Conservation (phyloP, 2,329 filamentous ascomycete species). For the Colletotrichum cuscutae region DNA sequence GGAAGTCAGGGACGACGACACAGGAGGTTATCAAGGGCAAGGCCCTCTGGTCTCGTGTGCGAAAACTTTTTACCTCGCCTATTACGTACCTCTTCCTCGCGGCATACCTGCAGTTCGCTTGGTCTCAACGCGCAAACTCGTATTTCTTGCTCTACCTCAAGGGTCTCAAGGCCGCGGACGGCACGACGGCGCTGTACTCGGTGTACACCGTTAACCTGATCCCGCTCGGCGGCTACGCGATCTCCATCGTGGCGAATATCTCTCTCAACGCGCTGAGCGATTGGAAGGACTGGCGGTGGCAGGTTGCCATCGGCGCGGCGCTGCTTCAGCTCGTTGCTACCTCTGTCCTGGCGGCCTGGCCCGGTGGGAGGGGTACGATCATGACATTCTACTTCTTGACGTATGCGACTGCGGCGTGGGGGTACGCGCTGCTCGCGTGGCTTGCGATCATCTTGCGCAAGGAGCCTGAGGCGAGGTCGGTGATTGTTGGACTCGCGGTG, state of each 20-base stretch:
- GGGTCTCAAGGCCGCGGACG: slow-evolving; percentile 33
- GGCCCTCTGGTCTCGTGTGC: slow-evolving; percentile 38
- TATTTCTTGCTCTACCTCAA: slow-evolving; percentile 42
- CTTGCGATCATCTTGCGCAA: slow-evolving; percentile 42
- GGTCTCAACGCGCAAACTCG: slow-evolving; percentile 42
- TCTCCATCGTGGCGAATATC: slow-evolving; percentile 41
- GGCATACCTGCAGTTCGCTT: slow-evolving; percentile 41
- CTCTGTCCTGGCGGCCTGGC: slow-evolving; percentile 45
- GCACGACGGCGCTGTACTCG: slow-evolving; percentile 35
- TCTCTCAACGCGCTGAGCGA: slow-evolving; percentile 44
- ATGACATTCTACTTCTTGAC: slow-evolving; percentile 48
- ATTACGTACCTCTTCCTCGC: slow-evolving; percentile 39
- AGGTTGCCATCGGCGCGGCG: slow-evolving; percentile 43
- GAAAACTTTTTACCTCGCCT: slow-evolving; percentile 40
- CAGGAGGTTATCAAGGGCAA: slow-evolving; percentile 39
- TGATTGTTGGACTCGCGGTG: slow-evolving; percentile 47
- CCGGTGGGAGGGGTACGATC: slow-evolving; percentile 42
- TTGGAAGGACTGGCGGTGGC: slow-evolving; percentile 51
- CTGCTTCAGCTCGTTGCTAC: slow-evolving; percentile 43
- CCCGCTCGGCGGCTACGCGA: slow-evolving; percentile 40
- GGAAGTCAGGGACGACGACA: slow-evolving; percentile 37
- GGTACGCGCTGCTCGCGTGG: slow-evolving; percentile 44
- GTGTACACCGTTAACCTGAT: slow-evolving; percentile 42
- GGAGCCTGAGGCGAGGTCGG: slow-evolving; percentile 45
- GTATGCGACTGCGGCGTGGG: slow-evolving; percentile 46